Base-by-base conservation (phyloP, 2,329 filamentous ascomycete species). In the Ophiobolus disseminans region DNA sequence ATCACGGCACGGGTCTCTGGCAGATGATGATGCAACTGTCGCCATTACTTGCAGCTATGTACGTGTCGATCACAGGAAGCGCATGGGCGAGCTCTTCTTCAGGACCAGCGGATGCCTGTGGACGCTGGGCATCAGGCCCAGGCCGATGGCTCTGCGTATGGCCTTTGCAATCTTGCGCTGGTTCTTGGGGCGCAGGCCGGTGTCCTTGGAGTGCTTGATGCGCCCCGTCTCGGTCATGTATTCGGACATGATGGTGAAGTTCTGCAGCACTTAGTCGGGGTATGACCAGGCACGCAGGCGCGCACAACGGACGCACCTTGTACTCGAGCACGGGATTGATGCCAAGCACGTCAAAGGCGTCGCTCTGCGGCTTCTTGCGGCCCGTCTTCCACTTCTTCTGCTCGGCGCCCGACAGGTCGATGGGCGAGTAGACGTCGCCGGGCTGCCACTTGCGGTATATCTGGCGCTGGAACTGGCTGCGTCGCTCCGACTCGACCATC, bases 151-250 rank as follows among this genome's bases (percentile, higher is more conserved):
- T 62, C 94, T 84, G 58, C 94, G 82, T 64, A 99, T 89, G 43
- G 95, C 93, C 80, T 95, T 97, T 54, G 93, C 89, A 69, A 99
- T 86, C 76, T 88, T 91, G 60, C 94, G 83, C 79, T 99, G 94
- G 79, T 97, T 97, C 58, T 90, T 88, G 2, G 89, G 89, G 48
- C 90, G 83, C 53, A 99, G 79, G 11, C 90, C 91, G 0, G 92
- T 97, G 19, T 86, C 79, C 5, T 73, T 81, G n/a, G 83, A 80
- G 70, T 88, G 86, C 76, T 85, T 89, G 72, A 99, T 97, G 50
- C 91, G 85, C 40, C 93, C 94, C 77, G 90, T 89, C 9, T 86
- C 76, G 0, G 89, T 91, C 66, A 94, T 88, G 73, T 89, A 97
- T 72, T 97, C 91, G 23, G 89, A 89, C 75, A 97, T 88, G 53